Conservation (phyloP, 129 eudicot species). For the Flaveria sonorensis region DNA sequence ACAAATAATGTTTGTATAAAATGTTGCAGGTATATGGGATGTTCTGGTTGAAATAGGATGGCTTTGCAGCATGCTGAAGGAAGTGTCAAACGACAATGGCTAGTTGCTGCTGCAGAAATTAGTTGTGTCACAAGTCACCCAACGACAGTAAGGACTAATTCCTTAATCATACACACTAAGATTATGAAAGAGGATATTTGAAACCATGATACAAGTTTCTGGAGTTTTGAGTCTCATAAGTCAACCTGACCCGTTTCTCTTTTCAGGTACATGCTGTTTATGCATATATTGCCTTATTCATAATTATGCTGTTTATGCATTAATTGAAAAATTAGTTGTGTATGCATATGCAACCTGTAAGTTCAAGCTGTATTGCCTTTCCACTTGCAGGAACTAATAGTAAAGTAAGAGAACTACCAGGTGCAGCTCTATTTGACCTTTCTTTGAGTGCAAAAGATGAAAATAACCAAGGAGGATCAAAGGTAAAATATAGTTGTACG, state of each 20-base stretch:
- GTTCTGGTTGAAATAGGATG: conserved; percentile 64
- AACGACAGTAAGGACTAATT: conserved; percentile 56
- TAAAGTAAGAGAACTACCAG: conserved; percentile 69
- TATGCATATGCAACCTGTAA: conserved; percentile 23
- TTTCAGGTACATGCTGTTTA: conserved; percentile 55
- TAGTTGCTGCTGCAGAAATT: conserved; percentile 73
- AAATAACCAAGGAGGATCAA: conserved; percentile 42
- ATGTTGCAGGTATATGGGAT: conserved; percentile 70
- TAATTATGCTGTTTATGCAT: conserved; percentile 20
- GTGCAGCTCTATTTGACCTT: conserved; percentile 78
- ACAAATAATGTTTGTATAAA: conserved; percentile 10
- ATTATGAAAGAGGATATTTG: background rate
- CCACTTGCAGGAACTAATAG: conserved; percentile 52
- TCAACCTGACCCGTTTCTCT: background rate
- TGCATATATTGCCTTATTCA: conserved; percentile 9
- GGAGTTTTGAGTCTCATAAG: background rate
- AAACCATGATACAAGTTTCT: background rate
- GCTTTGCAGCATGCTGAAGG: conserved; percentile 69
- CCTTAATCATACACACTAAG: background rate
- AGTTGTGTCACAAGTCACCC: conserved; percentile 81
- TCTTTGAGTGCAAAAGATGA: conserved; percentile 47
- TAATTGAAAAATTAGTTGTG: conserved; percentile 2
- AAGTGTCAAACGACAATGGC: conserved; percentile 77
- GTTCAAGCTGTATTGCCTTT: conserved; percentile 25
- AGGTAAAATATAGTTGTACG: conserved; percentile 51